Evolutionary conservation across 2,329 filamentous ascomycete genomes (phyloP).

Genomic region (Thielaviopsis euricoi): DNA sequence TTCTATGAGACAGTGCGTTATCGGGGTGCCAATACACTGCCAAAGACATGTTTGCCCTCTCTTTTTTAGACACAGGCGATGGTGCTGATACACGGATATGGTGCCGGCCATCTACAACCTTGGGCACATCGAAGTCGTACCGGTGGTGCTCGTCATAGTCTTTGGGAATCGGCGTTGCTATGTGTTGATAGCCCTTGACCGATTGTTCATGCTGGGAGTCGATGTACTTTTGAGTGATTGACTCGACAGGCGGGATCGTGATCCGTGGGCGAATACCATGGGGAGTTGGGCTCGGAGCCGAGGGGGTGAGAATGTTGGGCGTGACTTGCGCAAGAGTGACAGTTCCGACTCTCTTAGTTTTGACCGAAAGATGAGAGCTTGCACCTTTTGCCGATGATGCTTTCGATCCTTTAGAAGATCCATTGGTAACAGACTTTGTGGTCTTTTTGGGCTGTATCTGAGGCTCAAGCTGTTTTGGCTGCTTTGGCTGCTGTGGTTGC

Average conservation of each 20-base stretch:
- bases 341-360: background rate
- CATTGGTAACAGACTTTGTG: background rate
- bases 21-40: background rate
- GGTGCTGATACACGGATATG: background rate
- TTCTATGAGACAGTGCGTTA: background rate
- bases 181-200: background rate
- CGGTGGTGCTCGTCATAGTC: background rate
- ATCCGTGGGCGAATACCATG: constrained; percentile 5
- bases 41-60: too few species aligned
- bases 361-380: background rate
- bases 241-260: constrained; percentile 10
- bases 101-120: background rate
- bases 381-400: background rate
- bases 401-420: background rate
- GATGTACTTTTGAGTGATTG: constrained; percentile 8
- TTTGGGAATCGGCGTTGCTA: background rate
- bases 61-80: too few species aligned
- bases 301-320: constrained; percentile 4
- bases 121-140: background rate
- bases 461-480: background rate
- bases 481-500: background rate
- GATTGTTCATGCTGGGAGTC: constrained; percentile 1
- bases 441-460: background rate
- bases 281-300: constrained; percentile 9
- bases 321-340: background rate